A percentile compares a stretch with the other conserved stretches of the same genome.
phyloP scores from a whole-genome alignment of 257 asterid species.

The Gentiana macrophylla region DNA sequence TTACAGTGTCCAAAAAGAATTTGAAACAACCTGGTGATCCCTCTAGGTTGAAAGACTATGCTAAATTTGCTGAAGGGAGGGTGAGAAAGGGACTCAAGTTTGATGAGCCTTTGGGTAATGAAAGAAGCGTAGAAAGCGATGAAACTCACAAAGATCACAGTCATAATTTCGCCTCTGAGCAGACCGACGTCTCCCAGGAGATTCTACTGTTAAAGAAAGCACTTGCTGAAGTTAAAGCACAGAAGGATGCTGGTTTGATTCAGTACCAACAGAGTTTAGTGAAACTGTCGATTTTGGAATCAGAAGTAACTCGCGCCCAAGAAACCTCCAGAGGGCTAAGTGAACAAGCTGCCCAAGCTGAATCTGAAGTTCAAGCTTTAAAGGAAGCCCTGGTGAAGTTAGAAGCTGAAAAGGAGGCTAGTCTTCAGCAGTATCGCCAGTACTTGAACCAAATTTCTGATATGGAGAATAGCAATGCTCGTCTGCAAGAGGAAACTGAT shows the following conservation, averaged over 20 bases:
- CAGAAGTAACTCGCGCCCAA: slow-evolving; percentile 47
- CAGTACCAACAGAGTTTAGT: slow-evolving; percentile 61
- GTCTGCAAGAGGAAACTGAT: slow-evolving; percentile 33
- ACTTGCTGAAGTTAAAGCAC: slow-evolving; percentile 67
- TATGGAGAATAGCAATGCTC: slow-evolving; percentile 36
- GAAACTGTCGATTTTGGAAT: slow-evolving; percentile 51
- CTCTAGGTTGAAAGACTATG: slow-evolving; percentile 21
- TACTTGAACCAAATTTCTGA: slow-evolving; percentile 57
- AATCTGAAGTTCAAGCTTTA: slow-evolving; percentile 54
- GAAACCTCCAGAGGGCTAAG: slow-evolving; percentile 48
- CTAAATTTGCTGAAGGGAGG: slow-evolving; percentile 31
- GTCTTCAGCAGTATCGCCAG: slow-evolving; percentile 55
- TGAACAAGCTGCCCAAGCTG: slow-evolving; percentile 70
- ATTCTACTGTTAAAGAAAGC: slow-evolving; percentile 52
- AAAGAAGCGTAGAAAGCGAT: slow-evolving; percentile 11
- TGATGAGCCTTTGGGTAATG: slow-evolving; percentile 46
- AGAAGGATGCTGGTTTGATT: slow-evolving; percentile 68
- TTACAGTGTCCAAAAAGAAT: slow-evolving; percentile 24
- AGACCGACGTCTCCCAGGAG: slow-evolving; percentile 41
- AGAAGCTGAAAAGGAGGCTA: slow-evolving; percentile 67
- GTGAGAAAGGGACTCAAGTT: slow-evolving; percentile 75
- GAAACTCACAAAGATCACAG: slow-evolving; percentile 18
- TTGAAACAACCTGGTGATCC: slow-evolving; percentile 26
- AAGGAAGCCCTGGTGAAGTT: slow-evolving; percentile 44
- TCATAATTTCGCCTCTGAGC: slow-evolving; percentile 10